Conservation (phyloP, 306 rosid species). For the Quercus agrifolia region DNA sequence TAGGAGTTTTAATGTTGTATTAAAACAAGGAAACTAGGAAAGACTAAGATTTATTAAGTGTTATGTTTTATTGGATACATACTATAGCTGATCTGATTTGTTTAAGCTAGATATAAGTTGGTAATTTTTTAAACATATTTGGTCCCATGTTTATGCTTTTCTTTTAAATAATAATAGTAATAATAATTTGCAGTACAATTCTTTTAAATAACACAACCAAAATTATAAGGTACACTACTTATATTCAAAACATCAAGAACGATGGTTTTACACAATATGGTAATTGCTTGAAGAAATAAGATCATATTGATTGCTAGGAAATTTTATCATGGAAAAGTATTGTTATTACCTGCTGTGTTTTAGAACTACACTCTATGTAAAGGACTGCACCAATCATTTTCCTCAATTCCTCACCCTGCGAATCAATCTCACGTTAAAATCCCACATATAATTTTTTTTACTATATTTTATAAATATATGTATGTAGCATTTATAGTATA, state of each 20-base stretch:
- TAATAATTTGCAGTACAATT: not conserved
- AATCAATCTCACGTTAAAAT: not conserved
- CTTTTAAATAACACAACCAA: not conserved
- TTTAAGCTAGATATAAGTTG: too few relatives aligned
- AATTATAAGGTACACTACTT: too few relatives aligned
- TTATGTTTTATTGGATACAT: too few relatives aligned
- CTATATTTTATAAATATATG: not conserved
- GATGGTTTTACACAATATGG: too few relatives aligned
- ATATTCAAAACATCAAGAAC: too few relatives aligned
- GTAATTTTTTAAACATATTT: too few relatives aligned
- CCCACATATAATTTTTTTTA: not conserved
- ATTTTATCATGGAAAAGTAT: not conserved
- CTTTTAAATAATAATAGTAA: too few relatives aligned
- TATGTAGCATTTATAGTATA: not conserved
- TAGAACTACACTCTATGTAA: slow-evolving; percentile 41
- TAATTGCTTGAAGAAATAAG: not conserved
- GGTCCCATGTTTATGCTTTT: too few relatives aligned
- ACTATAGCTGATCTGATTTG: too few relatives aligned
- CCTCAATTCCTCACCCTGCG: slow-evolving; percentile 37
- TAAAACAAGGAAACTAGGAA: too few relatives aligned
- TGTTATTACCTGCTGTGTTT: slow-evolving; percentile 31
- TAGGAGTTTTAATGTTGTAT: too few relatives aligned
- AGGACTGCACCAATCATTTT: slow-evolving; percentile 37
- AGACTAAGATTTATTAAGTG: too few relatives aligned
- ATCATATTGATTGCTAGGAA: not conserved